Percentiles rank a stretch among this genome's conserved stretches.
phyloP scores from a whole-genome alignment of 441 rosid genomes.

The Populus hybrid region DNA sequence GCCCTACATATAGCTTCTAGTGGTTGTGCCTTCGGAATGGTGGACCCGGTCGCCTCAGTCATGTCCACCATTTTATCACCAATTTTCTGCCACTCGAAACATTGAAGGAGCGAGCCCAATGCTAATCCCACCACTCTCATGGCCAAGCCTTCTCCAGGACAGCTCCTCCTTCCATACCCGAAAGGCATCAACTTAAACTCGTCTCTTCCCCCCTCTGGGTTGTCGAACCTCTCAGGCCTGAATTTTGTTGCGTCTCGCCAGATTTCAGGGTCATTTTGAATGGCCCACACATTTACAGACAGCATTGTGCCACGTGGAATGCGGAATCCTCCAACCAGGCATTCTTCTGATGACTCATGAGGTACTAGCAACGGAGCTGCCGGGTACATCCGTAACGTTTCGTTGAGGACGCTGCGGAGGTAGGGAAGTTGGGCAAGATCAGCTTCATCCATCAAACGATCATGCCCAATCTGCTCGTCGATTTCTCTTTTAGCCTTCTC shows the following conservation, averaged over 20 bases:
- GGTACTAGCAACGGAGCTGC: constrained; percentile 32
- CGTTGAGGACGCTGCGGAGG: constrained; percentile 34
- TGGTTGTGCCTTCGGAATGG: constrained; percentile 32
- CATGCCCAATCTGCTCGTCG: constrained; percentile 26
- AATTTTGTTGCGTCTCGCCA: constrained; percentile 40
- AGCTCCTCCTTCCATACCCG: constrained; percentile 45
- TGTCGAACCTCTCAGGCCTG: constrained; percentile 43
- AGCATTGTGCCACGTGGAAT: too few relatives aligned
- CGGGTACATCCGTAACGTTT: constrained; percentile 39
- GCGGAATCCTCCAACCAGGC: constrained; percentile 33
- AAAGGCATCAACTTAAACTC: constrained; percentile 37
- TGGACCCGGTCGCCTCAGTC: constrained; percentile 23
- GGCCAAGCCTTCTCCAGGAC: constrained; percentile 47
- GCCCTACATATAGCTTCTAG: constrained; percentile 30
- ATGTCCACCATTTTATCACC: constrained; percentile 23
- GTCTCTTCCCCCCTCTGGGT: constrained; percentile 17
- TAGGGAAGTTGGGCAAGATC: constrained; percentile 38
- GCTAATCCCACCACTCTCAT: constrained; percentile 30
- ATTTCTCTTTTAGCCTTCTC: constrained; percentile 15
- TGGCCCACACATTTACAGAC: constrained; percentile 38
- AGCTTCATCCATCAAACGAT: constrained; percentile 31
- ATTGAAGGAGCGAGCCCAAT: constrained; percentile 33
- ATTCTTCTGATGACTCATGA: constrained; percentile 47
- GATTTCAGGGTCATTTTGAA: constrained; percentile 36
- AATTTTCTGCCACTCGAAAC: constrained; percentile 42